Conservation (phyloP, 2,329 filamentous ascomycete species). For the Xylariaceae sp. region DNA sequence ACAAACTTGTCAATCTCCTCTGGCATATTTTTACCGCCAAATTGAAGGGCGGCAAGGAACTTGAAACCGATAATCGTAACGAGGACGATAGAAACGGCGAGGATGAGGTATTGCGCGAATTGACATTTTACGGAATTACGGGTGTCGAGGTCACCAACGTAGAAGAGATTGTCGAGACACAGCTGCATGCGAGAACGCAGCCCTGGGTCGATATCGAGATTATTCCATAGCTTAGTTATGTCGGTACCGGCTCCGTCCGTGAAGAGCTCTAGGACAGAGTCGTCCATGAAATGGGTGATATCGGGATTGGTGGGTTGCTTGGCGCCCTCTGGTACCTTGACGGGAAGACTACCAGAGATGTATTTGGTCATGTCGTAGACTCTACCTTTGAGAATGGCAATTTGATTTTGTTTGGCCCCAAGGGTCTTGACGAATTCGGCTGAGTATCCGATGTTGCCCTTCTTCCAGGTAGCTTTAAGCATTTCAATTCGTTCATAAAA, state of each 20-base stretch:
- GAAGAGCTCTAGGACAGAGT: constrained; percentile 69
- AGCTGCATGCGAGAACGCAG: constrained; percentile 64
- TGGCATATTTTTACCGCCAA: constrained; percentile 81
- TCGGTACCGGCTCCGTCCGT: constrained; percentile 69
- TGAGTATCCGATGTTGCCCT: constrained; percentile 82
- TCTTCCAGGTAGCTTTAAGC: constrained; percentile 72
- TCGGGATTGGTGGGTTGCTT: constrained; percentile 39
- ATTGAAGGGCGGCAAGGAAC: constrained; percentile 93
- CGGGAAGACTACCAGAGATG: constrained; percentile 63
- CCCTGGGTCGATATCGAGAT: constrained; percentile 52
- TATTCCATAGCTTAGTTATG: constrained; percentile 76
- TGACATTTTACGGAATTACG: constrained; percentile 78
- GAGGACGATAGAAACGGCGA: constrained; percentile 77
- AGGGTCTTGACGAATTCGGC: constrained; percentile 69
- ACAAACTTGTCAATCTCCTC: constrained; percentile 98
- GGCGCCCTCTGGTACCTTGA: constrained; percentile 52
- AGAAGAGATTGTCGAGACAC: constrained; percentile 92
- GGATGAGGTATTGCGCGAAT: constrained; percentile 83
- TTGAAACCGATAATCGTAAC: constrained; percentile 86
- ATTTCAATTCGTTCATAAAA: constrained; percentile 82
- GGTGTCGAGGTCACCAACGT: constrained; percentile 86
- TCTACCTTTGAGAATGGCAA: constrained; percentile 71
- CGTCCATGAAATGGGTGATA: constrained; percentile 75
- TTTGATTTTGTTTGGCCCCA: constrained; percentile 53
- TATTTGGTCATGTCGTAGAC: constrained; percentile 92